Conservation (phyloP, 768 basidiomycete genomes). For the Trametes gibbosa region DNA sequence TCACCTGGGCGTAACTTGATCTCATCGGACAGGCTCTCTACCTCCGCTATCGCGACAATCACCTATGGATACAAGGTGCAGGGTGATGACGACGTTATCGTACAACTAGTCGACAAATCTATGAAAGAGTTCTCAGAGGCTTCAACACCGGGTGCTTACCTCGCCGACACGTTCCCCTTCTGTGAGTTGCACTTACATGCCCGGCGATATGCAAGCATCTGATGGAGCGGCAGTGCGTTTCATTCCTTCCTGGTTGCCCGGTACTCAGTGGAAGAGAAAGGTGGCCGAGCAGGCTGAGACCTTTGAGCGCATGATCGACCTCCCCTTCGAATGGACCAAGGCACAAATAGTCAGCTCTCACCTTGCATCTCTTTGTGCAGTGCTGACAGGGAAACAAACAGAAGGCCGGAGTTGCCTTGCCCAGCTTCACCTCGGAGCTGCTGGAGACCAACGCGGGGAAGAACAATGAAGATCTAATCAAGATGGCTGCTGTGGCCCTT, state of each 20-base stretch:
- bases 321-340: conserved; percentile 34
- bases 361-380: too few species aligned
- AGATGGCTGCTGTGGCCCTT: conserved; percentile 15
- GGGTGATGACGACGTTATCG: conserved; percentile 24
- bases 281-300: conserved; percentile 29
- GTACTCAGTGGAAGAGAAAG: conserved; percentile 33
- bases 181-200: conserved; percentile 23
- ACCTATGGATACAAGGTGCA: conserved; percentile 29
- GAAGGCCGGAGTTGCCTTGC: conserved; percentile 19
- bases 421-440: conserved; percentile 20
- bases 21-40: conserved; percentile 23
- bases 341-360: conserved; percentile 28
- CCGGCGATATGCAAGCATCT: neutral
- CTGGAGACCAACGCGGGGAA: conserved; percentile 11
- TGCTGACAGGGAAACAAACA: conserved; percentile 1
- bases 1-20: neutral
- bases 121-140: conserved; percentile 24
- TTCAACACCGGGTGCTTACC: conserved; percentile 34
- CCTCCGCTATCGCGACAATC: conserved; percentile 28
- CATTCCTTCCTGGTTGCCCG: conserved; percentile 41
- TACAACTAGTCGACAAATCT: conserved; percentile 27
- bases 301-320: conserved; percentile 17
- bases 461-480: conserved; percentile 13
- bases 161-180: conserved; percentile 31
- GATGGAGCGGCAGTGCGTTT: conserved; percentile 28